A percentile compares a stretch with the other conserved stretches of the same genome.
phyloP scores from a whole-genome alignment of 306 rosid species.

The Corylus americana region DNA sequence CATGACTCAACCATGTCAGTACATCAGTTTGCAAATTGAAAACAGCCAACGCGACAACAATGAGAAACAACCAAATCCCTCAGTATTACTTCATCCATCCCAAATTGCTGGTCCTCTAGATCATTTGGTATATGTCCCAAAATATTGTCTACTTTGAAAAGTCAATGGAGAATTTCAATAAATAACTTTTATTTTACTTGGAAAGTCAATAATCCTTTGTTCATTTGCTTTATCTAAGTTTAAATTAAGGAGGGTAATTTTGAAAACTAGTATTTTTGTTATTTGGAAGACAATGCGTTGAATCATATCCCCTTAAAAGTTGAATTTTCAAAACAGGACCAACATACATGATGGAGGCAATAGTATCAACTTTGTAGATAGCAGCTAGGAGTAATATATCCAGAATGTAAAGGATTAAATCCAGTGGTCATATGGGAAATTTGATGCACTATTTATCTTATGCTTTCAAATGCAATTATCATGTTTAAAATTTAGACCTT shows the following conservation, averaged over 20 bases:
- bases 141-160: not conserved
- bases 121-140: not conserved
- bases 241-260: not conserved
- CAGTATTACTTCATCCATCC: not conserved
- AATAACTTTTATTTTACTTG: not conserved
- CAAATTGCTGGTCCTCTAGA: not conserved
- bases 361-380: not conserved
- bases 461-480: not conserved
- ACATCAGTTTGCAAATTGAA: not conserved
- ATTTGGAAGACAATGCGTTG: not conserved
- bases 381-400: too few relatives aligned
- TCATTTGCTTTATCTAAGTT: not conserved
- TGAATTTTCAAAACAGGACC: not conserved
- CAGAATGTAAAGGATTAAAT: not conserved
- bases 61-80: not conserved
- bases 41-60: not conserved
- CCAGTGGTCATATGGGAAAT: not conserved
- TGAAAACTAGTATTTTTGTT: not conserved
- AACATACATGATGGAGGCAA: not conserved
- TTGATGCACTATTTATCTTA: not conserved
- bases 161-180: not conserved
- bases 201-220: not conserved
- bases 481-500: not conserved
- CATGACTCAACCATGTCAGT: conserved; percentile 11
- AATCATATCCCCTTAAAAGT: not conserved